Base-by-base conservation (phyloP, 345 rosid genomes). In the Lagerstroemia speciosa region DNA sequence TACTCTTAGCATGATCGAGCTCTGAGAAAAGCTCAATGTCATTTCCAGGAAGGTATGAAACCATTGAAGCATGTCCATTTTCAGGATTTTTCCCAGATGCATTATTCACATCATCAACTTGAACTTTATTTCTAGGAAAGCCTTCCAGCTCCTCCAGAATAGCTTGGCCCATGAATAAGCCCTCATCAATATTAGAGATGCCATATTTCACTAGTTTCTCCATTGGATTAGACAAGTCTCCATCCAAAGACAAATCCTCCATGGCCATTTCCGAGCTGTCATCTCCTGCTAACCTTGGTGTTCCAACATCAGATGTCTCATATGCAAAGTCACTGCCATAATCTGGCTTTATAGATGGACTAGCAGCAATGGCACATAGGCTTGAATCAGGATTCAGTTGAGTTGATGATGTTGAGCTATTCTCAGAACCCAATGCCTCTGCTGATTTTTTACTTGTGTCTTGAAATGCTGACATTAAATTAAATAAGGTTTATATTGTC, bases 281-380 rank as follows among this genome's bases (percentile, higher is more conserved):
- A 69, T 87, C 86, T 67, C 84, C 82, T 65, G 76, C 91, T 73
- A 85, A 58, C 65, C 86, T 81, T 70, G 96, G 95, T 64, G 97
- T 88, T 74, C 97, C 97, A 82, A 84, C 46, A 63, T 92, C 99
- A 73, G 98, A 95, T 41, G 93, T 81, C 76, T 92, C 99, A 75
- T 85, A 92, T 75, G 89, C 96, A 78, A 89, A 88, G 74, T 95
- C 98, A 74, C 98, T 95, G 48, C 98, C 98, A 83, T 86, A 88
- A 75, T 95, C 99, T 34, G 99, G 90, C 53, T 89, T 74, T 38
- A 95, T 69, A 50, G 98, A 89, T 63, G 89, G 87, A 83, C 88
- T 69, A 60, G 87, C 93, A 58, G 85, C 78, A 77, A 77, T 61
- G 57, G 72, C 82, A 76, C 89, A 82, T 66, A 80, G 67, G 72